Conservation (phyloP, 1,284 basidiomycete genomes). For the Cryptococcus amylolentus region DNA sequence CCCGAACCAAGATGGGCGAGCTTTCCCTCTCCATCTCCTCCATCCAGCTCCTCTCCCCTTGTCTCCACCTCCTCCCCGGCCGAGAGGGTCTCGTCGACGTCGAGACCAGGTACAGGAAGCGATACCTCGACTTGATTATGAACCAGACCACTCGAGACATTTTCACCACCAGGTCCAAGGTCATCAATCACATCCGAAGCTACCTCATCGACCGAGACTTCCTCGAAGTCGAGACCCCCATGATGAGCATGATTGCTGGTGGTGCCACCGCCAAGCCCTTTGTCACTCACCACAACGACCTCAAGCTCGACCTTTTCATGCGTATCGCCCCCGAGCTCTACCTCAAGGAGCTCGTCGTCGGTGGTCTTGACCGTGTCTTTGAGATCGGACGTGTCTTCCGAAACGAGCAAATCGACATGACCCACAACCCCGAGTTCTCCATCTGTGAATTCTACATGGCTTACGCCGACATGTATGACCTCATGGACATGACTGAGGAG, state of each 20-base stretch:
- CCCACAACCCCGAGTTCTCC: constrained; percentile 95
- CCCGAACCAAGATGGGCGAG: constrained; percentile 94
- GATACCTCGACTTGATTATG: constrained; percentile 97
- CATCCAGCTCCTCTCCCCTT: constrained; percentile 88
- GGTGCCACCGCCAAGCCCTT: constrained; percentile 99
- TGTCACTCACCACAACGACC: constrained; percentile 97
- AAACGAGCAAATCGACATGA: constrained; percentile 98
- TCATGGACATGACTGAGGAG: constrained; percentile 95
- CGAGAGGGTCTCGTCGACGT: constrained; percentile 84
- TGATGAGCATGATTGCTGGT: constrained; percentile 95
- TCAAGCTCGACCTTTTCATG: constrained; percentile 95
- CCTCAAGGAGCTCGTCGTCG: constrained; percentile 96
- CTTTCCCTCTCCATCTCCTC: constrained; percentile 80
- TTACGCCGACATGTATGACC: constrained; percentile 97
- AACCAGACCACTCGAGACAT: constrained; percentile 86
- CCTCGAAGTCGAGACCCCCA: constrained; percentile 97
- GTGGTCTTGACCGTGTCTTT: constrained; percentile 94
- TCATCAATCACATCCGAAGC: constrained; percentile 86
- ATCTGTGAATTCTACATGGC: constrained; percentile 99
- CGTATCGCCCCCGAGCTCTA: constrained; percentile 97
- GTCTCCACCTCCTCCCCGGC: constrained; percentile 91
- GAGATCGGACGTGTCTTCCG: constrained; percentile 98
- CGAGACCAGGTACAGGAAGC: constrained; percentile 96
- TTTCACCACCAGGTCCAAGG: constrained; percentile 82
- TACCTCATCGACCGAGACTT: constrained; percentile 91